Evolutionary conservation across 225 moss, liverwort and hornwort species (phyloP).

Genomic region (Polytrichum formosum): DNA sequence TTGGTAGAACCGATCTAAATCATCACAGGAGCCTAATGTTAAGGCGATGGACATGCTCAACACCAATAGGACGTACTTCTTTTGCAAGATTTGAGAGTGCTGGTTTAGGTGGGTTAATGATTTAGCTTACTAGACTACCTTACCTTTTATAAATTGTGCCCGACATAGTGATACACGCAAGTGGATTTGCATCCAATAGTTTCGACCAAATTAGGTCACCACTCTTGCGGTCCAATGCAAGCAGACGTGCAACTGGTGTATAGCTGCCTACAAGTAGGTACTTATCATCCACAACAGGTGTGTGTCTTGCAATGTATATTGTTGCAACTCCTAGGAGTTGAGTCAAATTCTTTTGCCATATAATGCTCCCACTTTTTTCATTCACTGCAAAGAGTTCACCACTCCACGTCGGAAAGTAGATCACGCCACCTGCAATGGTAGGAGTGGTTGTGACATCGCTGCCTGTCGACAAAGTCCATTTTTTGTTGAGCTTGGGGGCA

Average conservation of each 20-base stretch:
- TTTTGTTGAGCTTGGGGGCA: constrained; percentile 6
- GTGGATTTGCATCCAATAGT: constrained; percentile 10
- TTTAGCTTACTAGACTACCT: too few species aligned
- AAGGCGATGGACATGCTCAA: too few species aligned
- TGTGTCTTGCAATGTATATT: not conserved
- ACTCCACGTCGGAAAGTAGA: constrained; percentile 26
- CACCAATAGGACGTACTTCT: too few species aligned
- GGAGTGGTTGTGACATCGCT: constrained; percentile 23
- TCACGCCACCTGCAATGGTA: constrained; percentile 18
- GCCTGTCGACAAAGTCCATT: constrained; percentile 20
- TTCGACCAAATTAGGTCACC: constrained; percentile 25
- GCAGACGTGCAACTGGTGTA: not conserved
- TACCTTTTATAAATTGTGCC: constrained; percentile 26
- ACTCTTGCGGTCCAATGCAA: constrained; percentile 20
- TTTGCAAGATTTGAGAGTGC: too few species aligned
- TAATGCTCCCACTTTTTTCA: constrained; percentile 6
- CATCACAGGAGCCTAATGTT: too few species aligned
- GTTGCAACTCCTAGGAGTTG: not conserved
- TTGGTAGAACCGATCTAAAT: too few species aligned
- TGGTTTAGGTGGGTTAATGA: too few species aligned
- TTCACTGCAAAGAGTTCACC: constrained; percentile 32
- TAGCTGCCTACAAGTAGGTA: constrained; percentile 17
- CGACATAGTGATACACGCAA: constrained; percentile 10
- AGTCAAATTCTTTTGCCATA: constrained; percentile 38
- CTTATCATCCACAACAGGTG: constrained; percentile 24